These are phyloP conservation scores for Bothriochloa decipiens DNA, from an alignment of 176 grass and related monocot species.

Conservation along the genomic window DNA sequence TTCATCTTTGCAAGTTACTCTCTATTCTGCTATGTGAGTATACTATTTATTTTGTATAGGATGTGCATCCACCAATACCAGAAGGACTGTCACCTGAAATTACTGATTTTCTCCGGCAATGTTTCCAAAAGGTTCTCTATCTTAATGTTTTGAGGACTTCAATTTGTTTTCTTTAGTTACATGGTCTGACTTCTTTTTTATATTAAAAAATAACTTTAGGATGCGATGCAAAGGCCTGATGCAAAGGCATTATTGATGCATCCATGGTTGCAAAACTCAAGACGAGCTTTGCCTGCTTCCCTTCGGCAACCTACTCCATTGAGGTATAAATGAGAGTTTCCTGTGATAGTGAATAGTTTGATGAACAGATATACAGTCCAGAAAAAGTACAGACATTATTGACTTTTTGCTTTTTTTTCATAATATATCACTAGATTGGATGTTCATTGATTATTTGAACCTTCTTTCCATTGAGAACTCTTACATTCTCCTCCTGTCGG, in stretches of 20 bases:
- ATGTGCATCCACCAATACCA: slow-evolving; percentile 95
- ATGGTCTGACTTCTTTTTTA: slow-evolving; percentile 39
- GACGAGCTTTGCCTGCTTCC: slow-evolving; percentile 74
- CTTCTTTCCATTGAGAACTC: slow-evolving; percentile 21
- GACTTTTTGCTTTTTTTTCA: slow-evolving; percentile 25
- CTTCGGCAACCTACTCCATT: slow-evolving; percentile 59
- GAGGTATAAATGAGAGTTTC: slow-evolving; percentile 52
- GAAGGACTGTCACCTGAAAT: slow-evolving; percentile 93
- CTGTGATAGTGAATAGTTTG: slow-evolving; percentile 20
- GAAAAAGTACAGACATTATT: slow-evolving; percentile 5
- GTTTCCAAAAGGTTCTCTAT: slow-evolving; percentile 86
- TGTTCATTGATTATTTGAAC: slow-evolving; percentile 26
- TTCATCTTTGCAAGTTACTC: slow-evolving; percentile 2
- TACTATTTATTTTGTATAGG: slow-evolving; percentile 55
- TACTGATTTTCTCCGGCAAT: slow-evolving; percentile 95
- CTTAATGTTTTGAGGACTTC: slow-evolving; percentile 19
- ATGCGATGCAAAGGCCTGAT: slow-evolving; percentile 96
- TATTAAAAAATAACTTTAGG: slow-evolving; percentile 53
- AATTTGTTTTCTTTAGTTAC: slow-evolving; percentile 20
- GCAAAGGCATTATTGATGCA: slow-evolving; percentile 96
- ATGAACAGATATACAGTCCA: background rate
- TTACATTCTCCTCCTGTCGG: slow-evolving; percentile 32
- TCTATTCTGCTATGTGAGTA: background rate
- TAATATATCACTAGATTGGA: slow-evolving; percentile 22
- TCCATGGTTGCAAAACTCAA: slow-evolving; percentile 94